These are phyloP conservation scores for Ananas comosus DNA, from an alignment of 176 grass and related monocot species.

Conservation along the genomic window DNA sequence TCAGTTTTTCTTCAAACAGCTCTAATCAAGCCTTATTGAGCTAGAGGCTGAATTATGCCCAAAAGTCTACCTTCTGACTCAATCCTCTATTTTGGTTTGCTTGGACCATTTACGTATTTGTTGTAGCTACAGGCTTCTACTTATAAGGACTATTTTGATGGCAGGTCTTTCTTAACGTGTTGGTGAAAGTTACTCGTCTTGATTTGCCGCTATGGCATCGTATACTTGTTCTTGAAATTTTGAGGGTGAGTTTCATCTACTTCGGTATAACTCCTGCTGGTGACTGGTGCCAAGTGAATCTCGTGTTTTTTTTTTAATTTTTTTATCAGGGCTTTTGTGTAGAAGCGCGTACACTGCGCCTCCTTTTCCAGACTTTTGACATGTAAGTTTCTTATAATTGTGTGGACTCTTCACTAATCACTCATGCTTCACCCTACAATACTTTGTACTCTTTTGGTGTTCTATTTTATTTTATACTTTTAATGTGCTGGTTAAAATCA, in stretches of 20 bases:
- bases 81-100: not conserved
- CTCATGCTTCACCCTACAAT: not conserved
- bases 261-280: not conserved
- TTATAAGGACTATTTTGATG: slow-evolving; percentile 26
- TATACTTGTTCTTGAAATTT: slow-evolving; percentile 96
- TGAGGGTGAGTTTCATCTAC: slow-evolving; percentile 58
- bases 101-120: not conserved
- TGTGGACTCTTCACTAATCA: not conserved
- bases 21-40: too few species aligned
- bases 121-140: not conserved
- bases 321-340: slow-evolving; percentile 83
- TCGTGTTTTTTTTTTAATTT: slow-evolving; percentile 16
- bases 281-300: slow-evolving; percentile 2
- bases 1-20: too few species aligned
- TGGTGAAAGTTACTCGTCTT: slow-evolving; percentile 87
- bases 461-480: not conserved
- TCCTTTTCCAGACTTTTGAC: slow-evolving; percentile 95
- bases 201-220: slow-evolving; percentile 98
- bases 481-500: slow-evolving; percentile 1
- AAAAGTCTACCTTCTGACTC: not conserved
- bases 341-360: slow-evolving; percentile 70
- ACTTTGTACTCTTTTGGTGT: not conserved
- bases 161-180: slow-evolving; percentile 96
- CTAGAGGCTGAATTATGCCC: too few species aligned
- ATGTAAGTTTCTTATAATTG: slow-evolving; percentile 39